These are phyloP conservation scores for Lentinus polychrous DNA, from an alignment of 1,284 basidiomycete genomes.

Conservation along the genomic window DNA sequence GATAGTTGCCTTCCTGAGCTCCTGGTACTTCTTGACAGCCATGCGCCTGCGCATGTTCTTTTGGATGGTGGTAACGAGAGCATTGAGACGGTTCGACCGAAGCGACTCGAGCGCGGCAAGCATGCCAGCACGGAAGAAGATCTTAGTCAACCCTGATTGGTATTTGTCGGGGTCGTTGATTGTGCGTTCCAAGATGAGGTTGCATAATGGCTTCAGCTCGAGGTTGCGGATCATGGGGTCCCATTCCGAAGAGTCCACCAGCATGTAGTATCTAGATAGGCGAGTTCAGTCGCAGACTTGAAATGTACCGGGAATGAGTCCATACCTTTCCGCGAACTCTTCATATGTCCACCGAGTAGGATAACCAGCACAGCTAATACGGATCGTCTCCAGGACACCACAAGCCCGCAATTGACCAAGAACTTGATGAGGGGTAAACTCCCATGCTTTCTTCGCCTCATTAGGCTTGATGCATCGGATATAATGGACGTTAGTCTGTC, in stretches of 20 bases:
- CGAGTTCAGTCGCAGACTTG: constrained; percentile 4
- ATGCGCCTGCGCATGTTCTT: constrained; percentile 91
- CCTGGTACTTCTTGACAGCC: constrained; percentile 77
- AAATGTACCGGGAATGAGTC: constrained; percentile 8
- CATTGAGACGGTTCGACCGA: constrained; percentile 82
- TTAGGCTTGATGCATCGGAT: constrained; percentile 99
- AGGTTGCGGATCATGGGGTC: constrained; percentile 72
- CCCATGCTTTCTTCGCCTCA: constrained; percentile 95
- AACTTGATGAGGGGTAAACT: constrained; percentile 94
- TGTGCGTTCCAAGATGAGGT: constrained; percentile 78
- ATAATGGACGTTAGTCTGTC: constrained; percentile 97
- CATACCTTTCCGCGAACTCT: constrained; percentile 96
- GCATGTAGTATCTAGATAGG: constrained; percentile 85
- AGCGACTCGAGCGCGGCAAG: constrained; percentile 94
- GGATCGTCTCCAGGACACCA: constrained; percentile 98
- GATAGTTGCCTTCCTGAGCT: constrained; percentile 71
- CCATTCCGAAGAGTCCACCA: constrained; percentile 86
- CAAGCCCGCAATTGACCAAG: constrained; percentile 94
- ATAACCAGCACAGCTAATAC: constrained; percentile 98
- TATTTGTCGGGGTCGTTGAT: constrained; percentile 95
- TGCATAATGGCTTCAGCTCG: constrained; percentile 80
- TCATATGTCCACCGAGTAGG: constrained; percentile 99
- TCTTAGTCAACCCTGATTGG: constrained; percentile 95
- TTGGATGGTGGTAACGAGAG: constrained; percentile 91
- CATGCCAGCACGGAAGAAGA: constrained; percentile 99